Evolutionary conservation across 345 rosid genomes (phyloP), one percentile per base, ranked within the genome.

Genomic region (Erysimum cheiranthoides): DNA sequence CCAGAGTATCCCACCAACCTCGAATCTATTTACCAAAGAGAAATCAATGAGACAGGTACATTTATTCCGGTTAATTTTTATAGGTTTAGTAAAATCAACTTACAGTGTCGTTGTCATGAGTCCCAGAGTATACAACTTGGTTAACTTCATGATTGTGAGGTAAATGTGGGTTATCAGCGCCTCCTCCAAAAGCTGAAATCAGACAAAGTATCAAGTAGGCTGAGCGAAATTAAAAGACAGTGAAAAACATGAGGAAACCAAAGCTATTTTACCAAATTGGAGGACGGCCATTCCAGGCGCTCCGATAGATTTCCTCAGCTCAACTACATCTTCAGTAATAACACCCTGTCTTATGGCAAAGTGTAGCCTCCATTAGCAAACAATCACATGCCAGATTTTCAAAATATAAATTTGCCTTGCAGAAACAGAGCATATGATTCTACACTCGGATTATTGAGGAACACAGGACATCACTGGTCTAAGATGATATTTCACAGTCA

Each of bases 281-380:
- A 94, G 96, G 74, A 94, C 98, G 49, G 89, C 91, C 98, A 94
- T 94, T 86, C 97, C 97, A 66, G 96, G 98, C n/a, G 92, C 97
- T 52, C 88, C 93, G 21, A 94, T 92, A n/a, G 87, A 84, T 82
- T 85, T 90, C 81, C 98, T 86, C 49, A 94, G 90, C 71, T 85
- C 77, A 75, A 88, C 89, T 36, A 94, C 98, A 84, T 94, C 98
- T 77, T 90, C 85, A 13, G 97, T 94, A 78, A 94, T 92, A 73
- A 94, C 97, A 66, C 98, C 98, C 98, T 94, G 84, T 58, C 46
- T 63, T 21, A 53, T 18, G 5, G 70, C 39, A 68, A 32, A 58
- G 30, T 10, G 3, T n/a, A 66, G 39, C 68, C 57, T 49, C 46
- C 16, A 58, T 78, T 56, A 77, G 61, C 36, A 64, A 54, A 61